Percentiles rank a stretch among this genome's conserved stretches.
These are phyloP conservation scores for Cubamyces lactineus DNA, from an alignment of 768 basidiomycete species.

Conservation along the genomic window DNA sequence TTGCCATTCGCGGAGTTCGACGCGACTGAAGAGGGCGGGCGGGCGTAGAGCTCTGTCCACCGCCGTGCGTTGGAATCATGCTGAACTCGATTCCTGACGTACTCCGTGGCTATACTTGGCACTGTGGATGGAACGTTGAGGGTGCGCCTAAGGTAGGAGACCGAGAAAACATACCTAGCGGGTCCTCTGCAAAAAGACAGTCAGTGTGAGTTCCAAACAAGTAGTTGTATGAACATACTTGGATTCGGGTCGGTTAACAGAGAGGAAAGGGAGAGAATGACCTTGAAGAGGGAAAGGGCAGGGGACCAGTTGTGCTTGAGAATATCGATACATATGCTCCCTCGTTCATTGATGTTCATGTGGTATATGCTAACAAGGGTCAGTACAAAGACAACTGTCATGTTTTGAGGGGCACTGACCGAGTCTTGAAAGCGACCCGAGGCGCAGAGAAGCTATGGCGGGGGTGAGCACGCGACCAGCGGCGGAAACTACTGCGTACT, in stretches of 20 bases:
- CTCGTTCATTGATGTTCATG: conserved; percentile 86
- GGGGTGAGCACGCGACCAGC: conserved; percentile 6
- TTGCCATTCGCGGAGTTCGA: conserved; percentile 16
- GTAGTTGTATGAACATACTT: conserved; percentile 49
- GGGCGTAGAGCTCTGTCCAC: conserved; percentile 77
- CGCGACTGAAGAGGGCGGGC: conserved; percentile 41
- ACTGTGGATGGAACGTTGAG: conserved; percentile 41
- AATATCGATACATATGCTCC: conserved; percentile 85
- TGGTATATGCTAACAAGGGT: conserved; percentile 51
- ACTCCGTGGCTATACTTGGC: conserved; percentile 73
- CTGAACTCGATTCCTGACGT: conserved; percentile 60
- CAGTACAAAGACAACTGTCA: background rate
- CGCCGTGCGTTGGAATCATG: conserved; percentile 80
- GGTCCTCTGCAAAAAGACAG: conserved; percentile 54
- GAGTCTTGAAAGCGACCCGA: conserved; percentile 72
- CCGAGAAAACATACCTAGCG: conserved; percentile 52
- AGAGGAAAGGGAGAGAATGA: conserved; percentile 90
- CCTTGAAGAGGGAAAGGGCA: conserved; percentile 91
- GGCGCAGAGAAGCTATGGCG: conserved; percentile 73
- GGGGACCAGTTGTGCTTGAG: conserved; percentile 95
- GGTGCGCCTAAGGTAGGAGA: background rate
- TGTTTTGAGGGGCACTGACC: conserved; percentile 44
- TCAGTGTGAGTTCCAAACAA: conserved; percentile 18
- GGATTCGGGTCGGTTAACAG: conserved; percentile 95
- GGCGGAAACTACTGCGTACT: conserved; percentile 26